Percentiles rank a stretch among this genome's conserved stretches.
Conservation (phyloP, 169 alveolate species). For the Eimeria necatrix region DNA sequence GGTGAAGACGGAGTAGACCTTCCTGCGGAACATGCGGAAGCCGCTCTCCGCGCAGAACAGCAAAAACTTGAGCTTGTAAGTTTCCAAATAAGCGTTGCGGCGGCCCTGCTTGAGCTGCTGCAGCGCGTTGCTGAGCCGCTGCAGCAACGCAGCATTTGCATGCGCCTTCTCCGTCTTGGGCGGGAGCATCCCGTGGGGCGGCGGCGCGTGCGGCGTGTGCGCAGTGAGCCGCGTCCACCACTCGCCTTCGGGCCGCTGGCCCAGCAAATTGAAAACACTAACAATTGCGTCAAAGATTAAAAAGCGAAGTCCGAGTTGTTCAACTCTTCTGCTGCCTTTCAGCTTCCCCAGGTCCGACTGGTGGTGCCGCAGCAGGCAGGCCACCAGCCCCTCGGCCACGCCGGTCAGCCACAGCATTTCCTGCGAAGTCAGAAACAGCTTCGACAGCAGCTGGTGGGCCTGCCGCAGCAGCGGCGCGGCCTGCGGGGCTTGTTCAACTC, state of each 20-base stretch:
- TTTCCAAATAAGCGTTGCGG: not conserved
- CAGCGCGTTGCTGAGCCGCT: constrained; percentile 5
- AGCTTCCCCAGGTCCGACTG: not conserved
- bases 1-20: no score
- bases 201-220: not conserved
- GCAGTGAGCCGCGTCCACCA: not conserved
- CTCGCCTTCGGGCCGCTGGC: not conserved
- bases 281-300: not conserved
- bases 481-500: no score
- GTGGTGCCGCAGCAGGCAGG: not conserved
- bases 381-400: not conserved
- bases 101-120: constrained; percentile 2
- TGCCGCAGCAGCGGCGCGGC: not conserved
- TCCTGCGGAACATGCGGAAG: no score
- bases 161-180: not conserved
- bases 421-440: not conserved
- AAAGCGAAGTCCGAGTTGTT: not conserved
- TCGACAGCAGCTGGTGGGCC: not conserved
- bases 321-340: not conserved
- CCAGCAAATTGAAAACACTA: not conserved
- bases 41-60: no score
- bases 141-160: not conserved
- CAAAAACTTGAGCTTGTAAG: not conserved
- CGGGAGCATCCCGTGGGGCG: not conserved
- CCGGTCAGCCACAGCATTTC: not conserved